phyloP scores from a whole-genome alignment of 75 land plant genomes.

The Isoetes taiwanensis region DNA sequence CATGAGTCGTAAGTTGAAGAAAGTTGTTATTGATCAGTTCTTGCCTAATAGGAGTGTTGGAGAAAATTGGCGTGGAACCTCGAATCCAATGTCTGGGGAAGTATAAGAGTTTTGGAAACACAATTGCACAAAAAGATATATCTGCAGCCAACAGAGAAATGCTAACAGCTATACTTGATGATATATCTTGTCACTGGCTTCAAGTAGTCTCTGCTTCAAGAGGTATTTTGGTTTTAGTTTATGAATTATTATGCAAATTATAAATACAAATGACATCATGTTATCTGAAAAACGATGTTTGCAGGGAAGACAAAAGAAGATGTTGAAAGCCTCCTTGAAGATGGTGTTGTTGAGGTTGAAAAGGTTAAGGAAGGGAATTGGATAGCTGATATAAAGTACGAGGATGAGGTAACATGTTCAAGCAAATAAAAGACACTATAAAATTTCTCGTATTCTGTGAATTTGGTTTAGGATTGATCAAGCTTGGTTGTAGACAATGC shows the following conservation, averaged over 20 bases:
- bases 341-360: slow-evolving; percentile 65
- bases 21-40: too few relatives aligned
- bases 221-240: slow-evolving; percentile 22
- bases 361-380: slow-evolving; percentile 65
- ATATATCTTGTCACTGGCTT: slow-evolving; percentile 45
- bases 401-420: slow-evolving; percentile 97
- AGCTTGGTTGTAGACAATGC: too few relatives aligned
- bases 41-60: slow-evolving; percentile 87
- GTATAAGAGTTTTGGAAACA: slow-evolving; percentile 90
- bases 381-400: slow-evolving; percentile 73
- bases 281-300: background rate
- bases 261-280: background rate
- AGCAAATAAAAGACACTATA: too few relatives aligned
- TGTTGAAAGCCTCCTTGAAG: slow-evolving; percentile 56
- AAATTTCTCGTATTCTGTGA: too few relatives aligned
- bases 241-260: background rate
- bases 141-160: slow-evolving; percentile 54
- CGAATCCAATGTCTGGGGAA: slow-evolving; percentile 81
- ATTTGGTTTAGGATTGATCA: too few relatives aligned
- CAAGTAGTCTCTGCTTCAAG: slow-evolving; percentile 26
- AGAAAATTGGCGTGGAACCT: slow-evolving; percentile 81
- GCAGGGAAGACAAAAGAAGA: slow-evolving; percentile 65
- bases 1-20: too few relatives aligned
- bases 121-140: slow-evolving; percentile 45
- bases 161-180: slow-evolving; percentile 45